Base-by-base conservation (phyloP, 2,329 filamentous ascomycete genomes). In the Cordyceps tenuipes region DNA sequence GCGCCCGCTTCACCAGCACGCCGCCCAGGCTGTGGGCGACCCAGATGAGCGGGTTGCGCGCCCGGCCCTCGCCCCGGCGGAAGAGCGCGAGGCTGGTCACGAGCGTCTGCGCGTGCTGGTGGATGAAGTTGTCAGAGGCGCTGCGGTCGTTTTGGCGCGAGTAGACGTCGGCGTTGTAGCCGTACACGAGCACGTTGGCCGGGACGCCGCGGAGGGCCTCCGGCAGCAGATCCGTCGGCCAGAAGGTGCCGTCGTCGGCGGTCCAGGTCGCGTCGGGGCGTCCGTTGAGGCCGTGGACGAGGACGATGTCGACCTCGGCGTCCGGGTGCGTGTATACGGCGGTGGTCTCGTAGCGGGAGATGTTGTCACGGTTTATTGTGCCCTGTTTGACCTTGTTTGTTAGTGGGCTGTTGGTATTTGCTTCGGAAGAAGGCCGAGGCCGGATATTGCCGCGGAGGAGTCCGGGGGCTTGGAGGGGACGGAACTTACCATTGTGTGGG, bases 21-120 rank as follows among this genome's bases (percentile, higher is more conserved):
- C 88, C 89, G 4, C 88, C 89, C 2, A 91, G 76, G 57, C 86
- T 89, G 70, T 91, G 88, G 55, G 82, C 87, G 41, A 91, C 82
- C 77, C 88, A 92, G 62, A 92, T 85, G 65, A 92, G 89, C 5
- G 88, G 86, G 49, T 85, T 83, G 26, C 79, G 77, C 39, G 76
- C 73, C 5, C 82, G 82, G 57, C 80, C 76, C 63, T 82, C 78
- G 64, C 78, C 78, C 66, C 80, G 82, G 64, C 88, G 80, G 68
- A 87, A 87, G 36, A 84, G 76, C 2, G 84, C 82, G 17, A 91
- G 75, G 50, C 77, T 82, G 5, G 80, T 80, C 7, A 88, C 79
- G 36, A 91, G 75, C 12, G 82, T 87, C 72, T 90, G 86, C 0
- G 87, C 87, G 72, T 90, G 87, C 67, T 88, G 82, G 62, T 85